Conservation (phyloP, 805 yeast species). For the Danielia oregonensis region DNA sequence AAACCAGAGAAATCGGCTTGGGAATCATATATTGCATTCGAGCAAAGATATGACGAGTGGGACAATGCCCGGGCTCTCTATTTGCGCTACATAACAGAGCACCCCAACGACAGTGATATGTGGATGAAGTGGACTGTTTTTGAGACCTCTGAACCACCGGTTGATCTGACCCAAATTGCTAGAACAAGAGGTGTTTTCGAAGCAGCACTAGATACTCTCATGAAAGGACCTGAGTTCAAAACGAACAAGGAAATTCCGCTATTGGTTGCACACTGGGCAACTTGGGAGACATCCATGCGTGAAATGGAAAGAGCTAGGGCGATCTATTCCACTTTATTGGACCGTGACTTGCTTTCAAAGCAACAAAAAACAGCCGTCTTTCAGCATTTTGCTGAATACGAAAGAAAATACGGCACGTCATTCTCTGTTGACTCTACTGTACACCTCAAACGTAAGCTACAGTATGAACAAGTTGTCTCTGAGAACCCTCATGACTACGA, state of each 20-base stretch:
- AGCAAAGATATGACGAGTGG: constrained; percentile 56
- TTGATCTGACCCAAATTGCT: constrained; percentile 30
- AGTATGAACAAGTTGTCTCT: constrained; percentile 48
- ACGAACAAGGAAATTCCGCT: constrained; percentile 26
- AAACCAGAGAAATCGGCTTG: constrained; percentile 67
- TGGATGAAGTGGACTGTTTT: constrained; percentile 79
- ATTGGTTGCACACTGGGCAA: constrained; percentile 54
- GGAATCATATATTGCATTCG: constrained; percentile 72
- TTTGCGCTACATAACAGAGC: constrained; percentile 39
- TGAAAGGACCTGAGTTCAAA: constrained; percentile 7
- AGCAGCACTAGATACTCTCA: constrained; percentile 56
- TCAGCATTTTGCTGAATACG: constrained; percentile 50
- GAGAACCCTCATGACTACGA: constrained; percentile 59
- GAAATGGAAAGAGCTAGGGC: constrained; percentile 64
- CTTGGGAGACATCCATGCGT: constrained; percentile 60
- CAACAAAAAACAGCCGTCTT: constrained; percentile 16
- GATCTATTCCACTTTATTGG: constrained; percentile 50
- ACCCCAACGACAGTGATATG: constrained; percentile 47
- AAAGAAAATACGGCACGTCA: constrained; percentile 58
- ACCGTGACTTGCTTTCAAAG: constrained; percentile 15
- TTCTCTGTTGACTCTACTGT: constrained; percentile 53
- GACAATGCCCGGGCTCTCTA: constrained; percentile 58
- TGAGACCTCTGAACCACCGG: constrained; percentile 43
- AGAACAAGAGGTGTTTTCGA: constrained; percentile 62
- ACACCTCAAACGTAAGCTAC: constrained; percentile 48